Base-by-base conservation (phyloP, 2,329 filamentous ascomycete genomes). In the Parasarocladium wereldwijsianum region DNA sequence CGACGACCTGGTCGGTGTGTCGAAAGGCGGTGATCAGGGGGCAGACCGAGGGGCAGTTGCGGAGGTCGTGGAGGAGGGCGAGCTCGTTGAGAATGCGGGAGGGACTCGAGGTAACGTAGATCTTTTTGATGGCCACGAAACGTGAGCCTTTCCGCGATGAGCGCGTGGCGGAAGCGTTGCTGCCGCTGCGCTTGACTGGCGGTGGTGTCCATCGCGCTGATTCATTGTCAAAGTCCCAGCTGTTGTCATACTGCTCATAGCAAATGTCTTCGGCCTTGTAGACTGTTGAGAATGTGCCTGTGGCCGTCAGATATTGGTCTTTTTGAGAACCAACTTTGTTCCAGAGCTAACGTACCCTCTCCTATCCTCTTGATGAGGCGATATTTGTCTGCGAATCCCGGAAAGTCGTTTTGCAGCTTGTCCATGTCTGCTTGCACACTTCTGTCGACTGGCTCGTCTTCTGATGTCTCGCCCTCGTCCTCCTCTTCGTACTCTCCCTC, bases 51-150 rank as follows among this genome's bases (percentile, higher is more conserved):
- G 73, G 67, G 35, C 80, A 93, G 33, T 79, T 71, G 29, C 80
- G 72, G 7, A 98, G 69, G 48, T 93, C 85, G 49, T 93, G 75
- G 14, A 98, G 70, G 14, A 98, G 67, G 44, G 96, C 87, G 12
- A 98, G 74, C 55, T 98, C 90, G 57, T 98, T 98, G 47, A 93
- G 72, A 42, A 98, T 96, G 26, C 90, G 81, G 17, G 76, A 67
- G 0, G 90, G 90, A 41, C 85, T 94, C 38, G 86, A 94, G 1
- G 92, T 98, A 39, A 96, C 90, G 52, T 98, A 98, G 43, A 98
- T 98, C 60, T 98, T 98, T 60, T 98, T 98, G 54, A 98, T 82
- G 13, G 92, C 90, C 37, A 98, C 92, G 46, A 78, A 96, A 49
- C 79, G 82, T 15, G 78, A 63, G 14, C 38, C 40, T 31, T 41